Evolutionary conservation across 352 stramenopile species (phyloP).

Genomic region (Albugo candida): DNA sequence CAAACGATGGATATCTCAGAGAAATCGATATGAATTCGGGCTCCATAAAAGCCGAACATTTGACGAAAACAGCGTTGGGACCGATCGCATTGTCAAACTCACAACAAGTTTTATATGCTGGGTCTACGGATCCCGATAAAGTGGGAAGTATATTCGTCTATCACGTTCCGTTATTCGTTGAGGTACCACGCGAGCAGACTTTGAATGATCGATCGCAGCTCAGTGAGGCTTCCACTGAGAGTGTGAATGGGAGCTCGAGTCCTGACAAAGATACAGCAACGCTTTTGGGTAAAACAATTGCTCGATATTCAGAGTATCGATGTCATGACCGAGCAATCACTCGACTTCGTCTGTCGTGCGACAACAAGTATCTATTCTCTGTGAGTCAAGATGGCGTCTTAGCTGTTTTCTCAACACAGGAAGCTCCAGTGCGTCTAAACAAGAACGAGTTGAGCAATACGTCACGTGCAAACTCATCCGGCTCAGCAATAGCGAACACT

Average conservation of each 20-base stretch:
- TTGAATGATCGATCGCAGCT: too few species aligned
- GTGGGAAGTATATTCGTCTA: constrained; percentile 60
- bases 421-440: background rate
- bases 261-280: constrained; percentile 21
- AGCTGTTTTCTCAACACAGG: constrained; percentile 76
- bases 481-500: constrained; percentile 23
- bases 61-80: constrained; percentile 28
- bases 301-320: constrained; percentile 26
- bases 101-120: constrained; percentile 80
- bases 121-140: constrained; percentile 44
- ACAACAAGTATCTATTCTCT: constrained; percentile 87
- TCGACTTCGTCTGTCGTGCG: constrained; percentile 49
- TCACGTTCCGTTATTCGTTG: constrained; percentile 20
- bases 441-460: constrained; percentile 1
- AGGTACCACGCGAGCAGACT: too few species aligned
- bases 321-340: constrained; percentile 65
- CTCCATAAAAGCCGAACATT: constrained; percentile 32
- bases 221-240: too few species aligned
- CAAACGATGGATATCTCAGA: constrained; percentile 79
- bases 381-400: constrained; percentile 81
- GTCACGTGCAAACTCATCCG: background rate
- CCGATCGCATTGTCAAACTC: constrained; percentile 70
- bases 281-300: constrained; percentile 2
- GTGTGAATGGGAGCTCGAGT: too few species aligned
- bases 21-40: constrained; percentile 71